phyloP scores from a whole-genome alignment of 306 rosid species.

The Quercus wislizeni region DNA sequence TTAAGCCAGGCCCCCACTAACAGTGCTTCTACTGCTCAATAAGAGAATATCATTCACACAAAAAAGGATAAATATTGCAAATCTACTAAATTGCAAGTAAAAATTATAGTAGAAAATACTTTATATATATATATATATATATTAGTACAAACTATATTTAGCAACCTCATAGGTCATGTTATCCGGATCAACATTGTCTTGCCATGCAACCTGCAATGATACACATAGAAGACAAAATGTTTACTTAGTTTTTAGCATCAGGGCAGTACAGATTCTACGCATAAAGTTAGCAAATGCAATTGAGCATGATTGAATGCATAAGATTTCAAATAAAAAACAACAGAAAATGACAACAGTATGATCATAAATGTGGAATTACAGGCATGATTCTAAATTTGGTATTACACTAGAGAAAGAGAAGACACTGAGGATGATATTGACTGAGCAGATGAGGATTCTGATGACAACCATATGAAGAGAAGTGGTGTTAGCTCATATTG shows the following conservation, averaged over 20 bases:
- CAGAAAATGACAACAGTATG: not conserved
- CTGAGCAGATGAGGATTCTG: not conserved
- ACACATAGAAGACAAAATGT: conserved; percentile 16
- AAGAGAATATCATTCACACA: not conserved
- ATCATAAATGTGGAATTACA: not conserved
- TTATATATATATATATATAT: too few relatives aligned
- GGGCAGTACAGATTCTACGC: too few relatives aligned
- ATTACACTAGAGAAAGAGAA: not conserved
- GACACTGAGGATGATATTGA: not conserved
- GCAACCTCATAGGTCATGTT: conserved; percentile 91
- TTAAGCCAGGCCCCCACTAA: not conserved
- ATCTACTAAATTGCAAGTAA: not conserved
- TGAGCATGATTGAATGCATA: not conserved
- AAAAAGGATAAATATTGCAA: not conserved
- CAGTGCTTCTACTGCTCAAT: not conserved
- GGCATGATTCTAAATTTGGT: not conserved
- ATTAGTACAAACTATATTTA: conserved; percentile 1
- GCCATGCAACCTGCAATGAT: conserved; percentile 66
- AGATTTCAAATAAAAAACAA: not conserved
- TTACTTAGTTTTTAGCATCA: conserved; percentile 8
- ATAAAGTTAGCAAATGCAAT: not conserved
- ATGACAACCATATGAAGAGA: not conserved
- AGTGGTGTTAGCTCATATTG: not conserved
- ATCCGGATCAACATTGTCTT: conserved; percentile 81
- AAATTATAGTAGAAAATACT: not conserved